Conservation (phyloP, 2,329 filamentous ascomycete species). For the Sodiomyces alkalinus region DNA sequence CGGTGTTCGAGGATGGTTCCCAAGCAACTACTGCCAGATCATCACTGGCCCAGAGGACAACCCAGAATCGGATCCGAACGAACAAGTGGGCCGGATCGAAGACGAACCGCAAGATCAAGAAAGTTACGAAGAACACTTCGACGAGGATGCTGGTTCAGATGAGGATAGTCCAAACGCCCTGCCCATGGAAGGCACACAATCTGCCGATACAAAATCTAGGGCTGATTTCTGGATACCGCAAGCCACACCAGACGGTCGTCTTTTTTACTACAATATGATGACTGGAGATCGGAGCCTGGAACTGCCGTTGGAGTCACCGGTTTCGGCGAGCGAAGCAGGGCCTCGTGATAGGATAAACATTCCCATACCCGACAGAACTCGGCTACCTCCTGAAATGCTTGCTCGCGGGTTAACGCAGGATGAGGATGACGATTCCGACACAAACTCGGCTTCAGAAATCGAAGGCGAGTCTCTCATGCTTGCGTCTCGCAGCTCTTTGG, state of each 20-base stretch:
- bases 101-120: conserved; percentile 51
- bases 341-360: conserved; percentile 82
- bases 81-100: conserved; percentile 35
- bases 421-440: conserved; percentile 80
- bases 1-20: conserved; percentile 94
- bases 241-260: conserved; percentile 77
- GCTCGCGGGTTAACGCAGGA: conserved; percentile 67
- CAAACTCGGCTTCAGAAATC: conserved; percentile 68
- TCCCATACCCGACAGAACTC: conserved; percentile 74
- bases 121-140: conserved; percentile 50
- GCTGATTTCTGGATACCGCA: conserved; percentile 98
- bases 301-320: conserved; percentile 80
- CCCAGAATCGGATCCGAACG: conserved; percentile 42
- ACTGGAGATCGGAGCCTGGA: conserved; percentile 93
- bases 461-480: conserved; percentile 61
- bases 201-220: conserved; percentile 51
- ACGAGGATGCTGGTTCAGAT: conserved; percentile 45
- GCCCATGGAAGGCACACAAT: conserved; percentile 52
- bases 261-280: conserved; percentile 98
- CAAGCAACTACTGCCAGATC: conserved; percentile 93
- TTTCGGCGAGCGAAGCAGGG: conserved; percentile 63
- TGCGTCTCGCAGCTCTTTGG: conserved; percentile 52
- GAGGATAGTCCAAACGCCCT: conserved; percentile 43
- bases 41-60: conserved; percentile 64
- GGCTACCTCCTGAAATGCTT: conserved; percentile 83